phyloP scores from a whole-genome alignment of 441 rosid genomes.

The Erodium trifolium region DNA sequence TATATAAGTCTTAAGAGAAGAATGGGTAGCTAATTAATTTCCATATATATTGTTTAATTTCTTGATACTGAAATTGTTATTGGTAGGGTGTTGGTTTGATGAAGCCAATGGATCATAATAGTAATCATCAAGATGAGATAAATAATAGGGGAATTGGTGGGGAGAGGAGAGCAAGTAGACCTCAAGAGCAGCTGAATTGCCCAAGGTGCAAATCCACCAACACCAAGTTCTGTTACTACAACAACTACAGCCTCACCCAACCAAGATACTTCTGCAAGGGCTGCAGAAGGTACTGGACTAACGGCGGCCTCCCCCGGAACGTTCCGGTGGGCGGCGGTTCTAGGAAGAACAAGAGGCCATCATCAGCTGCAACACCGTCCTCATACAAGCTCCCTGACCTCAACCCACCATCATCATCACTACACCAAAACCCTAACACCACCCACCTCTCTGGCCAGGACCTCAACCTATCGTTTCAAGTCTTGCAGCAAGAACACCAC shows the following conservation, averaged over 20 bases:
- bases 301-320: slow-evolving; percentile 80
- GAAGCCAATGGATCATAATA: slow-evolving; percentile 46
- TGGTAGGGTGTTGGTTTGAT: slow-evolving; percentile 42
- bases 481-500: too few species aligned
- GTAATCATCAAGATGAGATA: slow-evolving; percentile 37
- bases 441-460: background rate
- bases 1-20: slow-evolving; percentile 7
- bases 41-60: slow-evolving; percentile 11
- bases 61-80: slow-evolving; percentile 4
- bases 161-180: slow-evolving; percentile 37
- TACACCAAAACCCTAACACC: too few species aligned
- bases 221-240: slow-evolving; percentile 94
- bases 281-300: slow-evolving; percentile 91
- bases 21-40: background rate
- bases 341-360: slow-evolving; percentile 72
- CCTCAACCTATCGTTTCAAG: slow-evolving; percentile 28
- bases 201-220: slow-evolving; percentile 93
- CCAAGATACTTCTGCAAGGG: slow-evolving; percentile 92
- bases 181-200: slow-evolving; percentile 70
- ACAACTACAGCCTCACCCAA: slow-evolving; percentile 90
- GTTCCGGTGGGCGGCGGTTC: slow-evolving; percentile 91
- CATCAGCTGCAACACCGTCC: slow-evolving; percentile 11
- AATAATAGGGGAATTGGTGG: slow-evolving; percentile 5
- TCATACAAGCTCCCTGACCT: slow-evolving; percentile 16
- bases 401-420: slow-evolving; percentile 2